Evolutionary conservation across 441 rosid genomes (phyloP).

Genomic region (Adansonia grandidieri): DNA sequence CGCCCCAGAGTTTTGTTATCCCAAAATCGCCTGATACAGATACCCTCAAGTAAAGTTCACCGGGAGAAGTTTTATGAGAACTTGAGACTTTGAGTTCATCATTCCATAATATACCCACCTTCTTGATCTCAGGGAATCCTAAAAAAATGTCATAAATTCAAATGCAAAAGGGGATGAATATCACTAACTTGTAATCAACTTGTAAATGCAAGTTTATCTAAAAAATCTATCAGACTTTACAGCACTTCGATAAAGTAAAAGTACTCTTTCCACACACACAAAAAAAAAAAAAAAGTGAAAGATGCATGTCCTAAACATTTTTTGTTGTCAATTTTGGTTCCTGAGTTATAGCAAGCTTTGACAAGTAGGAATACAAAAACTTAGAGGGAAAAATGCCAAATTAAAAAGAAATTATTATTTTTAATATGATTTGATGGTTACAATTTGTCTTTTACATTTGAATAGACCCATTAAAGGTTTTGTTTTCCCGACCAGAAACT

Average conservation of each 20-base stretch:
- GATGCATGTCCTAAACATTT: neutral
- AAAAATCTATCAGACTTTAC: neutral
- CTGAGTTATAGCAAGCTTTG: neutral
- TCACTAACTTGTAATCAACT: slow-evolving; percentile 20
- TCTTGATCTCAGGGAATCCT: slow-evolving; percentile 81
- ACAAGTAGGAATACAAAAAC: neutral
- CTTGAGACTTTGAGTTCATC: slow-evolving; percentile 53
- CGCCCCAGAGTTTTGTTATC: slow-evolving; percentile 62
- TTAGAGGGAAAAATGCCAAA: neutral
- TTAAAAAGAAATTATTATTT: neutral
- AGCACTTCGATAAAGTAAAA: neutral
- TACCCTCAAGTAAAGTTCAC: slow-evolving; percentile 86
- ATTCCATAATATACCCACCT: slow-evolving; percentile 83
- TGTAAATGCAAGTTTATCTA: neutral
- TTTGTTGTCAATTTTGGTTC: neutral
- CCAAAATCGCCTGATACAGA: slow-evolving; percentile 55
- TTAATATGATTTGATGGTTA: neutral
- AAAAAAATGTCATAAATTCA: slow-evolving; percentile 30
- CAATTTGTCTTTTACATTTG: neutral
- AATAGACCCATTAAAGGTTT: slow-evolving; percentile 4
- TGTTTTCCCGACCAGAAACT: slow-evolving; percentile 6
- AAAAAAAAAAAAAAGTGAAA: neutral
- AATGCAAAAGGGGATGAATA: slow-evolving; percentile 20
- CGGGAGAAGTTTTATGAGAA: slow-evolving; percentile 36
- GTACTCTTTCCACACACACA: neutral